A percentile compares a stretch with the other conserved stretches of the same genome.
These are phyloP conservation scores for Phyllosticta citribraziliensis DNA, from an alignment of 2,329 filamentous ascomycete genomes.

Conservation along the genomic window DNA sequence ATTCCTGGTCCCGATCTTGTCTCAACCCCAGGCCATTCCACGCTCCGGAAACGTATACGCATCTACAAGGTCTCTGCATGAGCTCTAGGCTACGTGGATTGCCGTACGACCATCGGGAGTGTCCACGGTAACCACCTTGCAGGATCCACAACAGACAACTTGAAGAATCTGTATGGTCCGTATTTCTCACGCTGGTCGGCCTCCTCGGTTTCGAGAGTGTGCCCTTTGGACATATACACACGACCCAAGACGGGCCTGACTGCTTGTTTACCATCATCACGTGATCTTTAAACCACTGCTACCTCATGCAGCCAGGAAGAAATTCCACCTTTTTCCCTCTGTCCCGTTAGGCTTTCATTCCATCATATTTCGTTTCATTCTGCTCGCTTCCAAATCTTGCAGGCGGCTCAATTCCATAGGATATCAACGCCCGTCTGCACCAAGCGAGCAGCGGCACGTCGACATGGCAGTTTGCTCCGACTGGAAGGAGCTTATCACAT, in stretches of 20 bases:
- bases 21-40: neutral
- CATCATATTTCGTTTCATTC: neutral
- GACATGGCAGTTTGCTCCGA: neutral
- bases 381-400: neutral
- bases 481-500: neutral
- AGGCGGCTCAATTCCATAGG: neutral
- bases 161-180: neutral
- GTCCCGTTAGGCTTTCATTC: neutral
- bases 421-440: neutral
- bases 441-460: neutral
- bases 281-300: neutral
- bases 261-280: neutral
- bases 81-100: neutral
- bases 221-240: neutral
- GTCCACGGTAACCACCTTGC: neutral
- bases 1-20: neutral
- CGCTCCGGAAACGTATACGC: neutral
- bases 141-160: neutral
- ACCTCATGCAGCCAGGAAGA: neutral
- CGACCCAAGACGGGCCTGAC: neutral
- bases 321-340: neutral
- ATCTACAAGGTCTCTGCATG: neutral
- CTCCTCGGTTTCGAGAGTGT: neutral
- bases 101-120: neutral
- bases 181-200: neutral